Evolutionary conservation across 2,329 filamentous ascomycete species (phyloP), one percentile per base, ranked within the genome.

Genomic region (Capronia epimyces): DNA sequence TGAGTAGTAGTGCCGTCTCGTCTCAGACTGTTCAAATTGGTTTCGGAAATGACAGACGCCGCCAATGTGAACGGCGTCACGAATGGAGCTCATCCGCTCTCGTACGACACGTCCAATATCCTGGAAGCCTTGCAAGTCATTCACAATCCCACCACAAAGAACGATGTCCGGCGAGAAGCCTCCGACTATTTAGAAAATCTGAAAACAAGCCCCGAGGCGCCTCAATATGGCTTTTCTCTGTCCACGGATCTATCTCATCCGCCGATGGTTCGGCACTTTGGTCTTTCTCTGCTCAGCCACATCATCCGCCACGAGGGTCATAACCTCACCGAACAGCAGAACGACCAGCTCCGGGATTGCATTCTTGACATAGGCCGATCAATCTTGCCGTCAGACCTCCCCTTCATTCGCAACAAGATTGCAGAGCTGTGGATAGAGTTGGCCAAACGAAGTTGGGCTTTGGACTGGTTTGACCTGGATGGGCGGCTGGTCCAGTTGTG

Each of bases 381-480:
- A 55, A 75, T 94, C 37, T 76, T 80, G 3, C 78, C 78, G 40
- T 78, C 82, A 16, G 91, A 97, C 65, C 87, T 89, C 2, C 69
- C 79, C 25, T 98, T 90, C 66, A 74, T 96, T 58, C 80, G 91
- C 61, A 97, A 95, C 75, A 98, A 98, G 72, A 84, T 93, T 27
- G 89, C 88, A 22, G 86, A 95, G 69, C 73, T 98, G 55, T 98
- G 93, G 93, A 87, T 90, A 6, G 93, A 97, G 68, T 77, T 95
- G 46, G 89, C 90, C 34, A 97, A 97, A 73, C 81, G 91, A 62
- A 87, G 82, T 65, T 98, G 93, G 93, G 88, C 79, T n/a, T 77
- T 81, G 25, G 86, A 93, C 55, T 98, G 94, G 93, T 83, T 86
- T 74, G 83, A 94, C 65, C 95, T 98, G 91, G 94, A 98, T 67